Conservation (phyloP, 1,139 yeast species). For the Yamadazyma atlantica region DNA sequence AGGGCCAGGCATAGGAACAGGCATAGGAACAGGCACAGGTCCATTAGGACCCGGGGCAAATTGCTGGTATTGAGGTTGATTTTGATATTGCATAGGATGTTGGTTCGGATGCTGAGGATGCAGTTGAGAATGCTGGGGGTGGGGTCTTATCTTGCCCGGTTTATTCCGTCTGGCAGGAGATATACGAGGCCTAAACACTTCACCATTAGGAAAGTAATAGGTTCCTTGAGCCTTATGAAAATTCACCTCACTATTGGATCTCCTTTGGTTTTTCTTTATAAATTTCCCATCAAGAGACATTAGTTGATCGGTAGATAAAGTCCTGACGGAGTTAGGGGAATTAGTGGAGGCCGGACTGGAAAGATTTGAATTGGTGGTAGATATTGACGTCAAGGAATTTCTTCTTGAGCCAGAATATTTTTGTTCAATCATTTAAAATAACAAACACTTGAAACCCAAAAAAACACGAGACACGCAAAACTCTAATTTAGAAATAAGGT, state of each 20-base stretch:
- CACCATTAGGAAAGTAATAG: constrained; percentile 56
- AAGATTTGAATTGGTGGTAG: constrained; percentile 19
- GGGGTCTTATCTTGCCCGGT: constrained; percentile 28
- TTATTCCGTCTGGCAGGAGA: constrained; percentile 37
- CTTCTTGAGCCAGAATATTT: constrained; percentile 22
- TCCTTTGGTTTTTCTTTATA: constrained; percentile 20
- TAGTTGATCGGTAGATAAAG: constrained; percentile 41
- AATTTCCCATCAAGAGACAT: constrained; percentile 40
- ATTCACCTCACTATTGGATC: constrained; percentile 16
- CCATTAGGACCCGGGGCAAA: background rate
- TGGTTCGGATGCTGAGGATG: background rate
- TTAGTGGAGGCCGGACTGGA: constrained; percentile 5
- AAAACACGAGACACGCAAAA: no score
- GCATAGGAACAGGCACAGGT: background rate
- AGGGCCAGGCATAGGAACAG: background rate
- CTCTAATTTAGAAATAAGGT: no score
- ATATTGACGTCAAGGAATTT: constrained; percentile 35
- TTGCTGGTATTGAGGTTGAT: background rate
- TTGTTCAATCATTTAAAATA: constrained; percentile 1
- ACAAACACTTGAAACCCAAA: background rate
- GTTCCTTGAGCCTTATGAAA: constrained; percentile 25
- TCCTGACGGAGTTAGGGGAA: constrained; percentile 17
- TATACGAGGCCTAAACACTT: constrained; percentile 49
- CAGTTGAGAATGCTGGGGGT: background rate
- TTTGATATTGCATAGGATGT: background rate